phyloP scores from a whole-genome alignment of 2,329 filamentous ascomycete species.

The Samsoniella hepiali region DNA sequence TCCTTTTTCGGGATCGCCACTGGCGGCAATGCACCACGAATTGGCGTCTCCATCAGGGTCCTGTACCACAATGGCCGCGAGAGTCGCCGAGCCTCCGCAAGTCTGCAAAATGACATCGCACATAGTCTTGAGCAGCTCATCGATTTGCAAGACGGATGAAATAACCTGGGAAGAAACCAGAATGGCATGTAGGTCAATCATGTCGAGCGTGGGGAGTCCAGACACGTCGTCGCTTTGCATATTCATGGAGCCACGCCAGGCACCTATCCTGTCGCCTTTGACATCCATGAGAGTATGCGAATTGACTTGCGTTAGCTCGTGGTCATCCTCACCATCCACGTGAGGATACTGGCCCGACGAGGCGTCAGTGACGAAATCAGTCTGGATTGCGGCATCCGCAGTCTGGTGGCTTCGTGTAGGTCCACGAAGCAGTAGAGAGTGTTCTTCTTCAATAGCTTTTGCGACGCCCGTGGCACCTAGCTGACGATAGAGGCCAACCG shows the following conservation, averaged over 20 bases:
- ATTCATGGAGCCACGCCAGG: conserved; percentile 60
- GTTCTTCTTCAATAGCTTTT: conserved; percentile 63
- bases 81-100: conserved; percentile 65
- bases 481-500: conserved; percentile 64
- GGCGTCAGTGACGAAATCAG: conserved; percentile 62
- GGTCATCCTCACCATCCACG: conserved; percentile 43
- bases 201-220: conserved; percentile 71
- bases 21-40: conserved; percentile 68
- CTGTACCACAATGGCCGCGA: conserved; percentile 71
- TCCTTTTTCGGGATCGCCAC: conserved; percentile 67
- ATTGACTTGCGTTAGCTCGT: conserved; percentile 40
- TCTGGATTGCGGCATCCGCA: conserved; percentile 65
- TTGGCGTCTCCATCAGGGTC: conserved; percentile 49
- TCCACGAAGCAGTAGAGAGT: conserved; percentile 63
- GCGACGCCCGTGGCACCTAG: conserved; percentile 68
- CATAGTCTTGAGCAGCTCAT: conserved; percentile 75
- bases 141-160: conserved; percentile 72
- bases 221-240: conserved; percentile 53
- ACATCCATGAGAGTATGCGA: conserved; percentile 47
- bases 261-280: conserved; percentile 57
- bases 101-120: conserved; percentile 77
- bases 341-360: conserved; percentile 50
- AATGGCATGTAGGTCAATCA: conserved; percentile 78
- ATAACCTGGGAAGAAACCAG: conserved; percentile 76
- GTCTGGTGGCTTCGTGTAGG: conserved; percentile 57